Conservation (phyloP, 495 filamentous ascomycete genomes). For the Haplographium delicatum region DNA sequence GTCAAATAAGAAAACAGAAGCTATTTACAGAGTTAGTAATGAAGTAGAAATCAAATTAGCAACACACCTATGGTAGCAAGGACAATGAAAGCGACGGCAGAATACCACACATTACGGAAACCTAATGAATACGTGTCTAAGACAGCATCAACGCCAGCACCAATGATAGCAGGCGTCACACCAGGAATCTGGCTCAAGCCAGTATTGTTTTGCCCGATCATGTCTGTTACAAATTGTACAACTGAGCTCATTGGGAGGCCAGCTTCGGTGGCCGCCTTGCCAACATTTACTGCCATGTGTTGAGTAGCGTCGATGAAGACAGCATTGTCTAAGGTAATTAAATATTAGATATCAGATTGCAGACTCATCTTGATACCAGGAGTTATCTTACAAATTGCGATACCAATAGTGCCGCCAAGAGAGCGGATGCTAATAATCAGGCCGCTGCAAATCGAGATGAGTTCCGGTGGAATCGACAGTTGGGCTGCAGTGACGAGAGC, state of each 20-base stretch:
- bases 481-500: slow-evolving; percentile 30
- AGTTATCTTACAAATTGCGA: no score
- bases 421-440: slow-evolving; percentile 30
- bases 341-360: slow-evolving; percentile 3
- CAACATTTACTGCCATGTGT: no score
- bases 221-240: no score
- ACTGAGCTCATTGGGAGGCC: no score
- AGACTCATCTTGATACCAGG: no score
- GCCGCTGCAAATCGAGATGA: slow-evolving; percentile 31
- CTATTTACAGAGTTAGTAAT: no score
- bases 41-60: background rate
- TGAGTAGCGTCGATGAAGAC: no score
- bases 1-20: slow-evolving; percentile 15
- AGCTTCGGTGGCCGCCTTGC: no score
- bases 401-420: slow-evolving; percentile 29
- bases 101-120: slow-evolving; percentile 7
- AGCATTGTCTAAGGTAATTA: no score
- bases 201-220: no score
- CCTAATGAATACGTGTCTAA: background rate
- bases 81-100: background rate
- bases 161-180: slow-evolving; percentile 14
- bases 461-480: slow-evolving; percentile 29
- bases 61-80: slow-evolving; percentile 6
- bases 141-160: slow-evolving; percentile 6
- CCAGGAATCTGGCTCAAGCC: no score